Conservation (phyloP, 495 filamentous ascomycete genomes). For the Trichocladium uniseriatum region DNA sequence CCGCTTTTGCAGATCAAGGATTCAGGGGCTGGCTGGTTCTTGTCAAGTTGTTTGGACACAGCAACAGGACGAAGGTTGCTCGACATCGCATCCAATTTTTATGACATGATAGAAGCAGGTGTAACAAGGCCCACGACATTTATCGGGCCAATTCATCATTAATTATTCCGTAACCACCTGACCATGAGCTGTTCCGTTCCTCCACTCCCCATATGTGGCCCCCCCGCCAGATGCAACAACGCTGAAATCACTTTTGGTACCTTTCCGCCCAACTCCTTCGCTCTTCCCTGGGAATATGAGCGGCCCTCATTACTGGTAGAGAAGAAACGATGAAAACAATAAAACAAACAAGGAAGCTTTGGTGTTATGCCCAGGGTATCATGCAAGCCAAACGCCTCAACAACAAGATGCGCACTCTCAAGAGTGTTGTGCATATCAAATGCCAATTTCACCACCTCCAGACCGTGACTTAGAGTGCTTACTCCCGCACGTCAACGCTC, state of each 20-base stretch:
- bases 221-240: background rate
- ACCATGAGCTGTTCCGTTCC: no score
- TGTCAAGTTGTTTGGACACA: no score
- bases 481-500: background rate
- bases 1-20: background rate
- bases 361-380: constrained; percentile 2
- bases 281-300: background rate
- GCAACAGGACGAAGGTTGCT: no score
- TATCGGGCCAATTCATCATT: no score
- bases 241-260: background rate
- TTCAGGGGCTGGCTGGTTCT: no score
- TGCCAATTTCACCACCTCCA: background rate
- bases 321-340: background rate
- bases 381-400: constrained; percentile 1
- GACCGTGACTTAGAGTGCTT: background rate
- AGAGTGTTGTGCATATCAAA: no score
- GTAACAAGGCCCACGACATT: no score
- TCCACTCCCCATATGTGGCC: background rate
- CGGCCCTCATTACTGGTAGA: no score
- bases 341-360: background rate
- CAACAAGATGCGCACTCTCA: no score
- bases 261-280: background rate
- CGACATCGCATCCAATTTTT: no score
- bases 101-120: no score
- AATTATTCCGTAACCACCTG: no score